Conservation (phyloP, 2,329 filamentous ascomycete genomes). For the Fusarium miscanthi region DNA sequence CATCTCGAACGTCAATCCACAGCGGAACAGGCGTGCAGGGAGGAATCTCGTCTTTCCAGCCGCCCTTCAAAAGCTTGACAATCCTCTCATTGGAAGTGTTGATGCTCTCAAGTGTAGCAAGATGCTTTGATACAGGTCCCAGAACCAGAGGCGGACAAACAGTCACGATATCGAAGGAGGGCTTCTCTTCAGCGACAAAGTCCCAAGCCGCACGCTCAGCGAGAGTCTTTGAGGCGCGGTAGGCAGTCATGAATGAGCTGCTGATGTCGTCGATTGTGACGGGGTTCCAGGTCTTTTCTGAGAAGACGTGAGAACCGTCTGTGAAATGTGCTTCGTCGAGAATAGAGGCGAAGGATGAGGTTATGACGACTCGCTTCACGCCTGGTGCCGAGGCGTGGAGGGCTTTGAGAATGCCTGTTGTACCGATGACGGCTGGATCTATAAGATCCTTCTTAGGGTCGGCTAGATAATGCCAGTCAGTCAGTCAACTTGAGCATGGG, state of each 20-base stretch:
- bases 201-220: slow-evolving; percentile 67
- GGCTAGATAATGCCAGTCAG: slow-evolving; percentile 36
- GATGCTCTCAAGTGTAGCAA: slow-evolving; percentile 58
- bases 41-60: slow-evolving; percentile 59
- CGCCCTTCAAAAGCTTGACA: slow-evolving; percentile 61
- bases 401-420: slow-evolving; percentile 77
- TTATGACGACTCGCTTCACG: slow-evolving; percentile 78
- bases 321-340: slow-evolving; percentile 52
- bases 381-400: slow-evolving; percentile 67
- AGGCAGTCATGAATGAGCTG: slow-evolving; percentile 55
- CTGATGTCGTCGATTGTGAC: slow-evolving; percentile 58
- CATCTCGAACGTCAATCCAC: slow-evolving; percentile 68
- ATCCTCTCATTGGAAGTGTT: slow-evolving; percentile 67
- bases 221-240: slow-evolving; percentile 66
- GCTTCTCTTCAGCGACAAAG: slow-evolving; percentile 57
- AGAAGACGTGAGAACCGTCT: slow-evolving; percentile 56
- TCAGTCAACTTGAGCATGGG: too few relatives aligned
- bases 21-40: slow-evolving; percentile 54
- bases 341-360: slow-evolving; percentile 67
- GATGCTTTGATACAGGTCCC: slow-evolving; percentile 63
- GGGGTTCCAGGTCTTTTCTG: slow-evolving; percentile 65
- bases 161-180: slow-evolving; percentile 63
- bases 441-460: slow-evolving; percentile 66
- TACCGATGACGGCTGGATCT: slow-evolving; percentile 68
- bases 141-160: slow-evolving; percentile 67